Evolutionary conservation across 2,329 filamentous ascomycete species (phyloP).

Genomic region (Elsinoe arachidis): DNA sequence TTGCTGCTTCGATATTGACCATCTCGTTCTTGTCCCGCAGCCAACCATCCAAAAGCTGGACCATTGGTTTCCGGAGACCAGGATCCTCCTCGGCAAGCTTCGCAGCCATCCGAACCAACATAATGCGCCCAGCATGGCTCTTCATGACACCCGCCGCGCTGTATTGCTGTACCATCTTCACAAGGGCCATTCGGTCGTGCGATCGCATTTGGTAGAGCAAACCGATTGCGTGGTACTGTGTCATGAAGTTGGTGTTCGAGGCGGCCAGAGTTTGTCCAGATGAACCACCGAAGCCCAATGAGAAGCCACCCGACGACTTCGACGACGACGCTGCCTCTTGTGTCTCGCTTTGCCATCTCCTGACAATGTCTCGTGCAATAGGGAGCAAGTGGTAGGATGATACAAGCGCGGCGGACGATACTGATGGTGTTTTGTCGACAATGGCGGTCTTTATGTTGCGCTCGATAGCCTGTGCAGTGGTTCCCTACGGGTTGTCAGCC

Average conservation of each 20-base stretch:
- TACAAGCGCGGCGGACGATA: slow-evolving; percentile 89
- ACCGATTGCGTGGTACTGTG: slow-evolving; percentile 96
- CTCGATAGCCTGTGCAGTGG: slow-evolving; percentile 94
- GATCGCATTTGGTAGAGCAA: slow-evolving; percentile 95
- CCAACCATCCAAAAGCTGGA: slow-evolving; percentile 93
- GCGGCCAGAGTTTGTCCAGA: slow-evolving; percentile 61
- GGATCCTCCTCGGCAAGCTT: slow-evolving; percentile 91
- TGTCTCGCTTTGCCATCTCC: slow-evolving; percentile 97
- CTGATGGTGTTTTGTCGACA: slow-evolving; percentile 96
- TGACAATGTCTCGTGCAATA: slow-evolving; percentile 88
- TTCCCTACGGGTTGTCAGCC: neutral
- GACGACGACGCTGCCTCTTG: slow-evolving; percentile 87
- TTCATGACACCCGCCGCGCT: slow-evolving; percentile 84
- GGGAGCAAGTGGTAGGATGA: slow-evolving; percentile 97
- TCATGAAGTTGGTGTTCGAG: slow-evolving; percentile 87
- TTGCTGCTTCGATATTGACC: slow-evolving; percentile 98
- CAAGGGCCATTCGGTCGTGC: slow-evolving; percentile 94
- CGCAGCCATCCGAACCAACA: slow-evolving; percentile 85
- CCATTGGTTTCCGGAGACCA: slow-evolving; percentile 87
- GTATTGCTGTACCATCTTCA: slow-evolving; percentile 99
- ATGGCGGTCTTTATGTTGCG: slow-evolving; percentile 95
- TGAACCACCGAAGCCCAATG: slow-evolving; percentile 81
- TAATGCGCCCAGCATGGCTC: slow-evolving; percentile 83
- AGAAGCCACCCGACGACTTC: slow-evolving; percentile 85
- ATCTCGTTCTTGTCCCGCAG: slow-evolving; percentile 97